Evolutionary conservation across 2,329 filamentous ascomycete genomes (phyloP).

Genomic region (Ceratocystis cacaofunesta): DNA sequence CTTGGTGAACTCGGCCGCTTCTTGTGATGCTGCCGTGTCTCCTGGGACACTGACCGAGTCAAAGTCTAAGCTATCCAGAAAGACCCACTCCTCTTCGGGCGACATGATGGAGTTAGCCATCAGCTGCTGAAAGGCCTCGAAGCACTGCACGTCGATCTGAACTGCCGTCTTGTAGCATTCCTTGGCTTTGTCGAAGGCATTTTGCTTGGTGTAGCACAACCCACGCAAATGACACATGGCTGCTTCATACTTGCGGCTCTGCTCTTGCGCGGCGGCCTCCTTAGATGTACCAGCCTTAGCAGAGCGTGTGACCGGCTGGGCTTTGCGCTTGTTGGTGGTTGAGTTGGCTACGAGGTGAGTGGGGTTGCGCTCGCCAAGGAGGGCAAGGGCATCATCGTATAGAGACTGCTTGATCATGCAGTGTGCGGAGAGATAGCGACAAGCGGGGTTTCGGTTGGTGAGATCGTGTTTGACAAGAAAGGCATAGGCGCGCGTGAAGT

Average conservation of each 20-base stretch:
- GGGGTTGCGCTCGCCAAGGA: constrained; percentile 90
- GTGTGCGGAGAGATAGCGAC: constrained; percentile 82
- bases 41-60: constrained; percentile 57
- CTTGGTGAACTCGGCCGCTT: constrained; percentile 84
- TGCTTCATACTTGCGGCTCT: constrained; percentile 64
- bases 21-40: constrained; percentile 55
- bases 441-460: constrained; percentile 65
- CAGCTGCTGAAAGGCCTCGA: constrained; percentile 93
- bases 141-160: constrained; percentile 92
- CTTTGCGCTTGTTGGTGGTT: constrained; percentile 46
- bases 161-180: constrained; percentile 98
- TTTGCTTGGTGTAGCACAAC: constrained; percentile 90
- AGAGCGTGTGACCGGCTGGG: constrained; percentile 34
- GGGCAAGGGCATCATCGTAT: constrained; percentile 71
- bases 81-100: constrained; percentile 78
- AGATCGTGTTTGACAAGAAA: constrained; percentile 77
- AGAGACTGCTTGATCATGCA: constrained; percentile 86
- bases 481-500: constrained; percentile 81
- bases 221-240: constrained; percentile 94
- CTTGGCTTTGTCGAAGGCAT: constrained; percentile 91
- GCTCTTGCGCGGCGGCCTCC: constrained; percentile 19
- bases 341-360: constrained; percentile 63
- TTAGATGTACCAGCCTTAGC: constrained; percentile 17
- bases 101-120: constrained; percentile 92
- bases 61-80: constrained; percentile 79